These are phyloP conservation scores for Neurospora sp. DNA, from an alignment of 495 filamentous ascomycete genomes.

Conservation along the genomic window DNA sequence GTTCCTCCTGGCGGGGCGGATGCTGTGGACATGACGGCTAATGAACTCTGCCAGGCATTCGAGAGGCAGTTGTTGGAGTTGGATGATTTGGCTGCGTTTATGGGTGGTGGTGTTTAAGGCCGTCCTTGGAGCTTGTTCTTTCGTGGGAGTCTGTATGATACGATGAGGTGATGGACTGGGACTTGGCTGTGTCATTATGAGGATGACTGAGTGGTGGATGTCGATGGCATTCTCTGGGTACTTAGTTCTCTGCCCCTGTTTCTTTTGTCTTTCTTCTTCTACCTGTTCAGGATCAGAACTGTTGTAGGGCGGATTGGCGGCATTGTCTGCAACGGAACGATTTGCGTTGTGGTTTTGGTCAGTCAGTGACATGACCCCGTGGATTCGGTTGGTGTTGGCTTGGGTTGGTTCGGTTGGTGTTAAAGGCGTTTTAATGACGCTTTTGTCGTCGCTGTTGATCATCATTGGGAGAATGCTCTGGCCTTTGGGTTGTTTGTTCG, in stretches of 20 bases:
- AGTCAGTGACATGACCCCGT: neutral
- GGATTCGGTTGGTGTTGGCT: neutral
- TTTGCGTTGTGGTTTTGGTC: neutral
- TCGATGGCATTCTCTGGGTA: neutral
- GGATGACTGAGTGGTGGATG: neutral
- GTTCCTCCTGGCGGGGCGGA: slow-evolving; percentile 10
- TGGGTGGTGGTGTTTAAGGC: slow-evolving; percentile 40
- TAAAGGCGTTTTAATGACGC: neutral
- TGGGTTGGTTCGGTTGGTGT: neutral
- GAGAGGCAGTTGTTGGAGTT: slow-evolving; percentile 40
- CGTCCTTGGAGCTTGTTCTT: neutral
- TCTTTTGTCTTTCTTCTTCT: neutral
- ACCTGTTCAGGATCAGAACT: neutral
- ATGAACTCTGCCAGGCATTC: slow-evolving; percentile 38
- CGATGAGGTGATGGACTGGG: neutral
- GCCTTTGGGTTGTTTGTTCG: neutral
- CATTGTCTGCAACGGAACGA: neutral
- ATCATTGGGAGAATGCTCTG: neutral
- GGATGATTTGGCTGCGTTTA: slow-evolving; percentile 42
- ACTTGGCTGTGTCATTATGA: neutral
- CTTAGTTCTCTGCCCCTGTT: neutral
- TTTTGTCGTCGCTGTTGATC: neutral
- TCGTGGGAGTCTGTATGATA: neutral
- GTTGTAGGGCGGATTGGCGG: neutral
- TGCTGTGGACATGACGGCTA: slow-evolving; percentile 35